Evolutionary conservation across 495 filamentous ascomycete genomes (phyloP).

Genomic region (Podospora australis): DNA sequence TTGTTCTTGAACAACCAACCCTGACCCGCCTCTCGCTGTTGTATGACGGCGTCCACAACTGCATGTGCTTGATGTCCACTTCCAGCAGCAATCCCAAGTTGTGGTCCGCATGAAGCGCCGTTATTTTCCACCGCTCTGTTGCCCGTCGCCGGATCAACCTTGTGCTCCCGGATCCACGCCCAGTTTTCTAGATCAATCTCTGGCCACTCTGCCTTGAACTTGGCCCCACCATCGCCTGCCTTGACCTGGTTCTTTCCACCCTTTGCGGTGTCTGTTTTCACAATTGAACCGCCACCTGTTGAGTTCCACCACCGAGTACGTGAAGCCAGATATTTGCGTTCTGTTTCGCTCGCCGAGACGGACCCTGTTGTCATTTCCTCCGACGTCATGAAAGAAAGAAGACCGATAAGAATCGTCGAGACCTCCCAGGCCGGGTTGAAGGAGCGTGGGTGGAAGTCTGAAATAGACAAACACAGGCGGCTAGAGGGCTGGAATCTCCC

Average conservation of each 20-base stretch:
- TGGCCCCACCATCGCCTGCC: slow-evolving; percentile 85
- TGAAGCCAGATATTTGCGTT: slow-evolving; percentile 71
- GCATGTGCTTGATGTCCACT: slow-evolving; percentile 68
- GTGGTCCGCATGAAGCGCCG: slow-evolving; percentile 57
- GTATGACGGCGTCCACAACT: slow-evolving; percentile 68
- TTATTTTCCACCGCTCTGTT: slow-evolving; percentile 38
- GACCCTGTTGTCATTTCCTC: slow-evolving; percentile 98
- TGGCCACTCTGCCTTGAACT: slow-evolving; percentile 84
- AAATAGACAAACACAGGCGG: slow-evolving; percentile 88
- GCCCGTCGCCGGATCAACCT: slow-evolving; percentile 74
- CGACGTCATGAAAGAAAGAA: slow-evolving; percentile 95
- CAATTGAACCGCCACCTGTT: slow-evolving; percentile 82
- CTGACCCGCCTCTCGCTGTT: slow-evolving; percentile 69
- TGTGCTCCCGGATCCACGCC: slow-evolving; percentile 82
- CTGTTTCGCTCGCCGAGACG: slow-evolving; percentile 68
- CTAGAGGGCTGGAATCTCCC: slow-evolving; percentile 91
- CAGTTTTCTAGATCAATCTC: slow-evolving; percentile 88
- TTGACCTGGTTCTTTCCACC: slow-evolving; percentile 47
- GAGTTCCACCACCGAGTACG: slow-evolving; percentile 94
- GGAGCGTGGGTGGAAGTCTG: slow-evolving; percentile 92
- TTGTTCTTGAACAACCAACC: slow-evolving; percentile 77
- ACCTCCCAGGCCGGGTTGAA: slow-evolving; percentile 99
- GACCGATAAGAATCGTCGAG: slow-evolving; percentile 87
- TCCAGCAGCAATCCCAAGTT: slow-evolving; percentile 57
- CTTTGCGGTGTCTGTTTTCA: slow-evolving; percentile 24